Percentiles rank a stretch among this genome's conserved stretches.
phyloP scores from a whole-genome alignment of 1,139 yeast species.

The Saccharomyces pastorianus region DNA sequence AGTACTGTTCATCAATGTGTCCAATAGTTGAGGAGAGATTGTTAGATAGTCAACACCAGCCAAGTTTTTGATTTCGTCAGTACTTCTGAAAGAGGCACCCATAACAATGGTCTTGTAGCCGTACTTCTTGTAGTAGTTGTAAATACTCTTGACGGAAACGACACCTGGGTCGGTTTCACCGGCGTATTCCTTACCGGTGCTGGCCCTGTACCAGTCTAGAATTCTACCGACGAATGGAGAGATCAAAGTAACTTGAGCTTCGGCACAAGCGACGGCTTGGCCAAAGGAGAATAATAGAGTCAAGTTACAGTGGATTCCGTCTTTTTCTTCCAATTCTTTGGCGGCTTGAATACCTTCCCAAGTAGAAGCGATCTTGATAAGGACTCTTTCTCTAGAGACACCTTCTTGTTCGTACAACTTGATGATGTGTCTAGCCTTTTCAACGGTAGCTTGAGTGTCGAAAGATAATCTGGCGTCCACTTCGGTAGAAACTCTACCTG shows the following conservation, averaged over 20 bases:
- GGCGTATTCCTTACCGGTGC: constrained; percentile 81
- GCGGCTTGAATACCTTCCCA: constrained; percentile 99
- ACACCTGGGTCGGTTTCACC: constrained; percentile 94
- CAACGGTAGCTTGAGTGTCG: constrained; percentile 63
- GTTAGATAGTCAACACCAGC: constrained; percentile 98
- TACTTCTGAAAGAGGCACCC: constrained; percentile 99
- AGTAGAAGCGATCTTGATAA: constrained; percentile 95
- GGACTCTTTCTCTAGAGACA: constrained; percentile 76
- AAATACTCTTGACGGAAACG: constrained; percentile 73
- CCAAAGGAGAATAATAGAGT: constrained; percentile 89
- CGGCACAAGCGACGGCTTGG: constrained; percentile 99
- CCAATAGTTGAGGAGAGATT: constrained; percentile 87
- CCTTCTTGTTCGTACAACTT: constrained; percentile 77
- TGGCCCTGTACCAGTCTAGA: constrained; percentile 95
- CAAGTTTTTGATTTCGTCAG: constrained; percentile 90
- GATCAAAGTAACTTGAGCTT: constrained; percentile 89
- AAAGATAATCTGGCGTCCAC: too few species aligned
- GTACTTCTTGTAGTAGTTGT: constrained; percentile 96
- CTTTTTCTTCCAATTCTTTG: constrained; percentile 80
- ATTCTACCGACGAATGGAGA: constrained; percentile 99
- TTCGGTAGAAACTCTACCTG: too few species aligned
- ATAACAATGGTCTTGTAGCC: constrained; percentile 95
- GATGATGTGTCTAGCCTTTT: constrained; percentile 85
- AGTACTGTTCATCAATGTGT: constrained; percentile 72
- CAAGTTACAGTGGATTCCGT: constrained; percentile 91